Evolutionary conservation across 1,284 basidiomycete genomes (phyloP), one percentile per base, ranked within the genome.

Genomic region (Cryptococcus neoformans): DNA sequence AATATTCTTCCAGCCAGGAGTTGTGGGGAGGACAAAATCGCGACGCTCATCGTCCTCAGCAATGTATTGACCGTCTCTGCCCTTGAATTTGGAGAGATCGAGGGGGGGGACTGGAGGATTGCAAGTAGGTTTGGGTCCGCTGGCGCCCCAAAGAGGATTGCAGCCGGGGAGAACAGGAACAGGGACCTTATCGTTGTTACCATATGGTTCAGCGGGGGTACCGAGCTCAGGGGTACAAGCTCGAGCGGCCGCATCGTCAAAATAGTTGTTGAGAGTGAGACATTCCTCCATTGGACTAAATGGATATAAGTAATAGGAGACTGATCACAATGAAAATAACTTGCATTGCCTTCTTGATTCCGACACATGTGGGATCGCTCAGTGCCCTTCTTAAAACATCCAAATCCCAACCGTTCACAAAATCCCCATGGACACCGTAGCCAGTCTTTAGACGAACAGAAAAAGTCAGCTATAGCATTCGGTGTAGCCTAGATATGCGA

Each of bases 361-460:
- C 60, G 56, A 71, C 73, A 28, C 28, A 28, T 37, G 54, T 51
- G 6, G 63, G 46, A 50, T 57, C 56, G 51, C 62, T 68, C 36
- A 75, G 46, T n/a, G 68, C 69, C 14, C 45, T 47, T 6, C 16
- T 52, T n/a, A 75, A 57, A 8, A 72, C 57, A 14, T 60, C 58
- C 8, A 57, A 52, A 55, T 73, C 66, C 73, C 73, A 75, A 37
- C 61, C 61, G 49, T 67, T 65, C 44, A 66, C 60, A 49, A 75
- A 75, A 55, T 75, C 73, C 36, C 62, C 73, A 51, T 75, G 73
- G 44, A 68, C 54, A 40, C 71, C 73, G 51, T 64, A 69, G 37
- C 70, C 73, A 16, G 14, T 42, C 28, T 28, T 28, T 28, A 28
- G 28, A 28, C 28, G 28, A 4, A 28, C 4, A 28, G 28, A 4